phyloP scores from a whole-genome alignment of 1,284 basidiomycete species.

The Cutaneotrichosporon cavernicola region DNA sequence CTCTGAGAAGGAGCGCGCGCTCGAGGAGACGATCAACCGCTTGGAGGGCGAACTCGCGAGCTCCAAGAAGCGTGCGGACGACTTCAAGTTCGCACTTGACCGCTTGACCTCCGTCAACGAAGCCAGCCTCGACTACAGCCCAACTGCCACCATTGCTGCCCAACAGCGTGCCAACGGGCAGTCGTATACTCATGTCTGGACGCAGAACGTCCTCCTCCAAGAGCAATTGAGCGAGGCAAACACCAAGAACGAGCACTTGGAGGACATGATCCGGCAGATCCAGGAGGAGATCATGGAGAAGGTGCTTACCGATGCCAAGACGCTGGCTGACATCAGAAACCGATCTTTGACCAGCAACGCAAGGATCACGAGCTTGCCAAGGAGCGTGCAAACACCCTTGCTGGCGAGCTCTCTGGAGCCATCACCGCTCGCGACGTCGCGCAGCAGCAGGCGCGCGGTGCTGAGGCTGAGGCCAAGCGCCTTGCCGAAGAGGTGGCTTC shows the following conservation, averaged over 20 bases:
- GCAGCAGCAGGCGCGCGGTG: constrained; percentile 49
- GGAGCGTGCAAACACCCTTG: constrained; percentile 74
- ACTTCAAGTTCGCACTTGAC: constrained; percentile 52
- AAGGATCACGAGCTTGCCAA: constrained; percentile 76
- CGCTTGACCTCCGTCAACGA: constrained; percentile 42
- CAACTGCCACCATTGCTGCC: constrained; percentile 79
- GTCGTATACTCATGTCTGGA: constrained; percentile 64
- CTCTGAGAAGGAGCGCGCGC: constrained; percentile 49
- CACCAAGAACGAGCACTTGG: constrained; percentile 76
- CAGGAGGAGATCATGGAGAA: constrained; percentile 76
- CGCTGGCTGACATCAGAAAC: constrained; percentile 61
- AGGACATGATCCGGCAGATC: constrained; percentile 60
- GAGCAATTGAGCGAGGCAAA: constrained; percentile 74
- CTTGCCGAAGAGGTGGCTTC: constrained; percentile 67
- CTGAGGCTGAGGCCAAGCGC: constrained; percentile 63
- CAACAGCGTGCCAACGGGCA: constrained; percentile 61
- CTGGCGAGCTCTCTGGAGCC: constrained; percentile 67
- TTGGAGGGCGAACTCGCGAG: constrained; percentile 51
- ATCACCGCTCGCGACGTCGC: constrained; percentile 63
- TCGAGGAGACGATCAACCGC: constrained; percentile 52
- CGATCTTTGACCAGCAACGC: constrained; percentile 79
- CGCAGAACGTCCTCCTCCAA: constrained; percentile 82
- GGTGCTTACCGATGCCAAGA: constrained; percentile 56
- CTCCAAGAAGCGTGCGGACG: constrained; percentile 53
- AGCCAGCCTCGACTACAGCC: constrained; percentile 59